A percentile compares a stretch with the other conserved stretches of the same genome.
Conservation (phyloP, 768 basidiomycete genomes). For the Fomitopsis pulvina region DNA sequence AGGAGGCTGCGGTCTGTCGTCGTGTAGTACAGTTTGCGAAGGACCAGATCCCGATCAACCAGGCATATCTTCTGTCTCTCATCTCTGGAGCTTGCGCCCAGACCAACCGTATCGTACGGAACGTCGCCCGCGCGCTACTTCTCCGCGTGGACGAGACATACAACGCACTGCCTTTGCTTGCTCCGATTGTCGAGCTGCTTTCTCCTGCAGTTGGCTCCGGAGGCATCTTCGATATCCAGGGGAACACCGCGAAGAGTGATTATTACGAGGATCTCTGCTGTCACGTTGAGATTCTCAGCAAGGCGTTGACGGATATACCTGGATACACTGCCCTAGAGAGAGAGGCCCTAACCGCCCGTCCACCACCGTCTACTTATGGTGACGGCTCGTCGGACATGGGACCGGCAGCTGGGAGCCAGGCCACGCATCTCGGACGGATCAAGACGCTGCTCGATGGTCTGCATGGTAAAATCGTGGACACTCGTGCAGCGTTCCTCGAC, state of each 20-base stretch:
- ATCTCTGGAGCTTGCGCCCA: constrained; percentile 45
- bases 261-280: constrained; percentile 58
- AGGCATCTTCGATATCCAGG: constrained; percentile 46
- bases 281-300: constrained; percentile 49
- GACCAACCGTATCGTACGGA: constrained; percentile 49
- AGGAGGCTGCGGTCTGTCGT: constrained; percentile 44
- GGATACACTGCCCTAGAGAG: constrained; percentile 49
- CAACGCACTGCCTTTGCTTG: constrained; percentile 42
- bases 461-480: constrained; percentile 64
- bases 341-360: constrained; percentile 2
- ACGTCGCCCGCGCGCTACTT: constrained; percentile 48
- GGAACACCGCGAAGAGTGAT: constrained; percentile 37
- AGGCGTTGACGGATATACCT: constrained; percentile 52
- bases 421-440: constrained; percentile 39
- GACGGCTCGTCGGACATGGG: constrained; percentile 11
- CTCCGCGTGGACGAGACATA: constrained; percentile 31
- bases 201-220: constrained; percentile 33
- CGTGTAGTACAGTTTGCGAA: constrained; percentile 37
- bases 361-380: constrained; percentile 1
- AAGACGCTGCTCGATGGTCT: constrained; percentile 41
- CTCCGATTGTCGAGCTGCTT: constrained; percentile 44
- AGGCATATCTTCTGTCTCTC: constrained; percentile 42
- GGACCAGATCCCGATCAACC: constrained; percentile 40
- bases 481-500: constrained; percentile 68
- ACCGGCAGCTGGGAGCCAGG: constrained; percentile 25